phyloP scores from a whole-genome alignment of 2,329 filamentous ascomycete species.

The Aspergillus felis region DNA sequence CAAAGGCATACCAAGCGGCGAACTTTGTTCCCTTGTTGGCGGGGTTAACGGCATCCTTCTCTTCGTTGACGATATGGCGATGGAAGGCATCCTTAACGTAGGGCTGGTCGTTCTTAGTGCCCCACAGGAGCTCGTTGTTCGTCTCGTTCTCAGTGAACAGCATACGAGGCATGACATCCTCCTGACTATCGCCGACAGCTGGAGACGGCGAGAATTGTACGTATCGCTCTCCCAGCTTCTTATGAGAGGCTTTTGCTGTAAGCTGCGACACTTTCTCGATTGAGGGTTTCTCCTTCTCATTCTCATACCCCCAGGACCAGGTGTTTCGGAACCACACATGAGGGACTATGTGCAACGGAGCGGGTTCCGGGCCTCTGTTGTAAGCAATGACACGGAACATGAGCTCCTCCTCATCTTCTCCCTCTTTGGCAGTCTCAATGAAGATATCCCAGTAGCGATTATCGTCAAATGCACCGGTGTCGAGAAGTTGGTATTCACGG shows the following conservation, averaged over 20 bases:
- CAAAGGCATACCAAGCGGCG: constrained; percentile 88
- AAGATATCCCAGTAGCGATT: constrained; percentile 95
- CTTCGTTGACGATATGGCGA: constrained; percentile 73
- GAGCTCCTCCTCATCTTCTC: constrained; percentile 85
- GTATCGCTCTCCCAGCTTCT: constrained; percentile 76
- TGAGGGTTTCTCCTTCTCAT: constrained; percentile 71
- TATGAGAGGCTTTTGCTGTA: constrained; percentile 71
- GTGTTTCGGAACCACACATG: constrained; percentile 98
- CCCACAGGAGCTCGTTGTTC: constrained; percentile 75
- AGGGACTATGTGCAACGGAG: constrained; percentile 87
- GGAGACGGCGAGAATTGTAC: constrained; percentile 85
- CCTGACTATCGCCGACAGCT: constrained; percentile 69
- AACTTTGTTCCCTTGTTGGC: constrained; percentile 77
- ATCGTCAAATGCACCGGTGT: constrained; percentile 84
- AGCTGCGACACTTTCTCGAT: constrained; percentile 64
- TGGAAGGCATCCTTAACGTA: constrained; percentile 98
- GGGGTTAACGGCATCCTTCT: constrained; percentile 80
- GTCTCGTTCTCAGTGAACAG: constrained; percentile 96
- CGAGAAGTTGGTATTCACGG: constrained; percentile 84
- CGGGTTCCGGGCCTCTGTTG: constrained; percentile 87
- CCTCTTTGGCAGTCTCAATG: constrained; percentile 93
- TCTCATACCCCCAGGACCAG: constrained; percentile 88
- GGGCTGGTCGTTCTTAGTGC: constrained; percentile 69
- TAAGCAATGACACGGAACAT: constrained; percentile 93
- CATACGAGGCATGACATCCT: constrained; percentile 79